These are phyloP conservation scores for Myriosclerotinia duriaeana DNA, from an alignment of 2,329 filamentous ascomycete genomes.

Conservation along the genomic window DNA sequence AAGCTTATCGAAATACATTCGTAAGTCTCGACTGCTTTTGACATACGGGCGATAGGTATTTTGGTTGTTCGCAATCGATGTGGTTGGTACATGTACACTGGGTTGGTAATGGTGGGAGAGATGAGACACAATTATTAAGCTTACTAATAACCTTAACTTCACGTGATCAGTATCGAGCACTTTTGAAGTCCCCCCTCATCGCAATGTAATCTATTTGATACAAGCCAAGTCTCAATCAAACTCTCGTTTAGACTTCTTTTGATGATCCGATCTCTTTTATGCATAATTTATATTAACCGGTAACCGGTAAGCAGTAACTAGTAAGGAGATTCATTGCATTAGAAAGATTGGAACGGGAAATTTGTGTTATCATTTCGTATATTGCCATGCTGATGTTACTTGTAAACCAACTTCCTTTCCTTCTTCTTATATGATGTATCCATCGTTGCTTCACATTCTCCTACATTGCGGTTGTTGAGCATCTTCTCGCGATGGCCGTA, in stretches of 20 bases:
- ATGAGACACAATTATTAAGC: neutral
- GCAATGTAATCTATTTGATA: constrained; percentile 30
- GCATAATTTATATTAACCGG: constrained; percentile 22
- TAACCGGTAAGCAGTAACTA: too few relatives aligned
- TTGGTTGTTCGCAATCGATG: neutral
- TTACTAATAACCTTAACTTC: constrained; percentile 8
- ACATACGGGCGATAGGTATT: neutral
- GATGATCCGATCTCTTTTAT: constrained; percentile 22
- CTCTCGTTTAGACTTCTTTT: neutral
- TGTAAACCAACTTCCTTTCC: constrained; percentile 1
- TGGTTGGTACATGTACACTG: too few relatives aligned
- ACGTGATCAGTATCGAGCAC: neutral
- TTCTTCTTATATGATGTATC: constrained; percentile 14
- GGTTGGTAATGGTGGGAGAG: neutral
- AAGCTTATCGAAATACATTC: neutral
- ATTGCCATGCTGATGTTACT: constrained; percentile 21
- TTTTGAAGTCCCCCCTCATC: neutral
- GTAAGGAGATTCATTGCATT: neutral
- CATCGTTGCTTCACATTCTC: neutral
- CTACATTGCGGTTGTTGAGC: neutral
- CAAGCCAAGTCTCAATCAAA: constrained; percentile 25
- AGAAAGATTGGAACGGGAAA: constrained; percentile 7
- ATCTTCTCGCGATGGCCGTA: constrained; percentile 21
- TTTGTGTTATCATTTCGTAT: constrained; percentile 17
- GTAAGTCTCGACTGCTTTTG: neutral